Evolutionary conservation across 108 stramenopile genomes (phyloP).

Genomic region (Halocafeteria seosinensis): DNA sequence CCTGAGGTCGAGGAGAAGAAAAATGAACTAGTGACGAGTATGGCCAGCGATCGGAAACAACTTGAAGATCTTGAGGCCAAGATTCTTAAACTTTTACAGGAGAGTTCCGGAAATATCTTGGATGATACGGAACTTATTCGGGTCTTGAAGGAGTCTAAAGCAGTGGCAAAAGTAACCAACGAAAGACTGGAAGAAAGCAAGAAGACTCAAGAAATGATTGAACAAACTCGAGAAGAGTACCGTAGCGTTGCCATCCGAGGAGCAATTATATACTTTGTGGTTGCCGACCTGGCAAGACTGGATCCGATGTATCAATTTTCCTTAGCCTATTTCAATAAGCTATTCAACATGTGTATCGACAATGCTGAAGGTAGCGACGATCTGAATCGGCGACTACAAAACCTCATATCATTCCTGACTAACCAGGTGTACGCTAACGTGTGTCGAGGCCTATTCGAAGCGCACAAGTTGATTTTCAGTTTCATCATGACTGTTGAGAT

Average conservation of each 20-base stretch:
- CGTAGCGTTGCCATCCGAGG: slow-evolving; percentile 33
- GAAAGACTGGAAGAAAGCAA: slow-evolving; percentile 38
- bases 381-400: slow-evolving; percentile 21
- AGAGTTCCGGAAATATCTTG: slow-evolving; percentile 37
- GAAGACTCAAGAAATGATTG: slow-evolving; percentile 34
- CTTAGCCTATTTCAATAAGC: slow-evolving; percentile 31
- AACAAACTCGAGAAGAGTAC: slow-evolving; percentile 32
- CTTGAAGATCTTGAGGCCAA: slow-evolving; percentile 36
- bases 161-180: slow-evolving; percentile 29
- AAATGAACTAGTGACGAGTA: slow-evolving; percentile 31
- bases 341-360: slow-evolving; percentile 36
- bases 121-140: slow-evolving; percentile 47
- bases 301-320: slow-evolving; percentile 54
- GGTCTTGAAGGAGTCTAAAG: slow-evolving; percentile 39
- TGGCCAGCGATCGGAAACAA: slow-evolving; percentile 42
- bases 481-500: slow-evolving; percentile 39
- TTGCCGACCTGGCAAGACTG: slow-evolving; percentile 37
- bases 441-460: slow-evolving; percentile 44
- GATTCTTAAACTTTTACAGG: slow-evolving; percentile 32
- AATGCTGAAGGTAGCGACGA: slow-evolving; percentile 12
- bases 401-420: slow-evolving; percentile 31
- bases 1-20: slow-evolving; percentile 40
- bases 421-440: slow-evolving; percentile 32
- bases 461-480: slow-evolving; percentile 32
- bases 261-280: slow-evolving; percentile 42